A percentile compares a stretch with the other conserved stretches of the same genome.
Evolutionary conservation across 2,329 filamentous ascomycete species (phyloP).

Genomic region (Trichoderma cornu-damae): DNA sequence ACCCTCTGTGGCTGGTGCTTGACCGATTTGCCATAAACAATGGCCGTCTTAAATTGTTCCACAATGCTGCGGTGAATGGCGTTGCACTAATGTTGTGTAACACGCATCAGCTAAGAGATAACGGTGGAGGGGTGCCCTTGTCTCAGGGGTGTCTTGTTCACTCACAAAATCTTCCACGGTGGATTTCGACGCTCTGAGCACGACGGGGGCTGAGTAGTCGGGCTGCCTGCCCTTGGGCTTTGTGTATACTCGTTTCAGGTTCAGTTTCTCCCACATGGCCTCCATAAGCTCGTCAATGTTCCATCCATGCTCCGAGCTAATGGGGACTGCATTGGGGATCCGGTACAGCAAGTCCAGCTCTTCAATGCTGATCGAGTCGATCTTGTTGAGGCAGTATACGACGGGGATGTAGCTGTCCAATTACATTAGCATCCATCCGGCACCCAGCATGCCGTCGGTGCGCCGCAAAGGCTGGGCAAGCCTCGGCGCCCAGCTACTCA

Average conservation of each 20-base stretch:
- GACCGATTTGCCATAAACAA: constrained; percentile 96
- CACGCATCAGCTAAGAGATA: constrained; percentile 35
- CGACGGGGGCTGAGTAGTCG: constrained; percentile 87
- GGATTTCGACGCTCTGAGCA: constrained; percentile 73
- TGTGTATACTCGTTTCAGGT: constrained; percentile 87
- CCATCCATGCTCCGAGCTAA: constrained; percentile 97
- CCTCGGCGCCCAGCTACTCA: constrained; percentile 19
- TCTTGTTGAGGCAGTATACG: constrained; percentile 98
- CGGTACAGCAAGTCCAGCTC: constrained; percentile 94
- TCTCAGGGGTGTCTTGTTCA: constrained; percentile 25
- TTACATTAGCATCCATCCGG: neutral
- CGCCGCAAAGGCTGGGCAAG: neutral
- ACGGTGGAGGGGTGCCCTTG: neutral
- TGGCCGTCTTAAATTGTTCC: constrained; percentile 89
- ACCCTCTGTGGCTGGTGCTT: constrained; percentile 98
- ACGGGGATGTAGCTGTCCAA: constrained; percentile 84
- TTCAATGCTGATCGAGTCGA: constrained; percentile 95
- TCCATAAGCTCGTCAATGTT: constrained; percentile 96
- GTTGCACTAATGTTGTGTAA: constrained; percentile 64
- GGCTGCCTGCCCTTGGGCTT: constrained; percentile 95
- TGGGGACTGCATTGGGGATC: constrained; percentile 94
- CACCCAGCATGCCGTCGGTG: neutral
- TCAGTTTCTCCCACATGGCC: constrained; percentile 97
- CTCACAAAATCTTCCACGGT: constrained; percentile 97
- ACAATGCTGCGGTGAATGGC: constrained; percentile 93